Evolutionary conservation across 495 filamentous ascomycete species (phyloP), one percentile per base, ranked within the genome.

Genomic region (Talaromyces trachyspermus): DNA sequence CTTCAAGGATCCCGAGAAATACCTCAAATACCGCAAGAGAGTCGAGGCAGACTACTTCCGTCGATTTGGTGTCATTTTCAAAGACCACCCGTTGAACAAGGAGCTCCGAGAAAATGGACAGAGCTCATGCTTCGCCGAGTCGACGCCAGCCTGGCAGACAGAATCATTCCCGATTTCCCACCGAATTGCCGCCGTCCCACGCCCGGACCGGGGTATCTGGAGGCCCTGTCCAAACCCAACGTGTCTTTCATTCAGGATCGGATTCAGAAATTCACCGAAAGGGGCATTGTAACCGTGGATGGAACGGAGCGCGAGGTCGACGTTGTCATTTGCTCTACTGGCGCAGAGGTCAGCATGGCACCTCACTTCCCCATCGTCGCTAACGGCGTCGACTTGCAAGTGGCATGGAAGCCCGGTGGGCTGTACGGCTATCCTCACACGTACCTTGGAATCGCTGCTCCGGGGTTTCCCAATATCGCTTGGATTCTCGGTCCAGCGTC

Each of bases 111-210:
- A 75, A 66, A 64, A 25, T 82, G 79, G 69, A 72, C 62, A 0
- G 54, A 70, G 18, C 55, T 77, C 9, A 78, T 78, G 72, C 51
- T 68, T 40, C 43, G 74, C 26, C 68, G 76, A 3, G 59, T 64
- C 9, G 66, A 69, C 33, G 74, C 78, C 2, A 74, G 78, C 23
- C 64, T 85, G 17, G 54, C 68, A 17, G 64, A 75, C 7, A 64
- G 70, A 25, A 70, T 84, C 37, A 66, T 80, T 25, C 84, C 84
- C 0, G 75, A 81, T 48, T 89, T 84, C 56, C 70, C 74, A 0
- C 80, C 80, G 4, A 75, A 79, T 56, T 89, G 84, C 54, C 75
- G 83, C 38, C 79, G 85, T 11, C 68, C 86, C 0, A 89, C 85
- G 0, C 84, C 84, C 0, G 85, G 83, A 0, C 80, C 80, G 5